Conservation (phyloP, 1,284 basidiomycete species). For the Puccinia triticina region DNA sequence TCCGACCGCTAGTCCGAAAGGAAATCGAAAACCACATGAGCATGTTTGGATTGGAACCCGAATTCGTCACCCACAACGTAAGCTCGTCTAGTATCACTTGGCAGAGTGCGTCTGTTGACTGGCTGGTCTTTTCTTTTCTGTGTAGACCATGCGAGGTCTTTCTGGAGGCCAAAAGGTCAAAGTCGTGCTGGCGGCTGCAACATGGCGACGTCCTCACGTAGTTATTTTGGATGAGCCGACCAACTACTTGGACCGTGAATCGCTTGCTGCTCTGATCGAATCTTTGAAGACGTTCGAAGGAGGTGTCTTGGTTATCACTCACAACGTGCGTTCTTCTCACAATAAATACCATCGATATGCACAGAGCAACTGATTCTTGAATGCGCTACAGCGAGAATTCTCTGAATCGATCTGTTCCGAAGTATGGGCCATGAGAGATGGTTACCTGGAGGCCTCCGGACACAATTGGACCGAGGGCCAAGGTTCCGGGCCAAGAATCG, state of each 20-base stretch:
- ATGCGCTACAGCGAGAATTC: constrained; percentile 73
- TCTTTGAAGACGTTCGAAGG: constrained; percentile 95
- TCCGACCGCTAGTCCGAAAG: constrained; percentile 92
- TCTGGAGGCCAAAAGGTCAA: constrained; percentile 99
- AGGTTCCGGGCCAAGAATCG: constrained; percentile 82
- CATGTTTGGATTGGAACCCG: constrained; percentile 92
- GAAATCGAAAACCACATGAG: constrained; percentile 98
- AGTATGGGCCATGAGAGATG: constrained; percentile 93
- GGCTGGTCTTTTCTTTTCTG: background rate
- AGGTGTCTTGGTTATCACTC: constrained; percentile 93
- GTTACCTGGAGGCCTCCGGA: constrained; percentile 86
- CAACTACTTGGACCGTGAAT: constrained; percentile 97
- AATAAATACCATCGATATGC: background rate
- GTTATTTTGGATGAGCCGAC: constrained; percentile 90
- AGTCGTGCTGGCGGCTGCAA: constrained; percentile 97
- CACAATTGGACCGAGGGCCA: constrained; percentile 98
- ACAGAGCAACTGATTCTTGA: background rate
- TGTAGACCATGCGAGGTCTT: constrained; percentile 77
- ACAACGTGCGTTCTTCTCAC: constrained; percentile 65
- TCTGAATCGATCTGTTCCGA: constrained; percentile 82
- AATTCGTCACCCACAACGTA: constrained; percentile 82
- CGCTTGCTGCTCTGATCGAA: constrained; percentile 91
- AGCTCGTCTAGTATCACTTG: constrained; percentile 20
- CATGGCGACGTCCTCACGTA: constrained; percentile 96
- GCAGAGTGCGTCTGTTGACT: background rate